Evolutionary conservation across 2,329 filamentous ascomycete species (phyloP).

Genomic region (Diaporthe citriasiana): DNA sequence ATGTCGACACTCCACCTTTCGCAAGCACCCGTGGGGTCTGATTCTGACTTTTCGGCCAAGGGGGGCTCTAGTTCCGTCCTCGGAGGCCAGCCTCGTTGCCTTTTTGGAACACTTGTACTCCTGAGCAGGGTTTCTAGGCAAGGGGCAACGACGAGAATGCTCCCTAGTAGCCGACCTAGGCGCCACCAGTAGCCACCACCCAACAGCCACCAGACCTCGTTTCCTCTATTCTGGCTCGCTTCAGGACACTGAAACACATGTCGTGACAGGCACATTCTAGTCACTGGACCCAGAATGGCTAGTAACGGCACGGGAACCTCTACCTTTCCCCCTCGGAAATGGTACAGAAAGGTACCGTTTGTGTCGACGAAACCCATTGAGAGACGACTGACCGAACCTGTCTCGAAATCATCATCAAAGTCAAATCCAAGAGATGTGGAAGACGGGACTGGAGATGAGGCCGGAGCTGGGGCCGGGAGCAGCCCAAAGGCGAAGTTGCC

Average conservation of each 20-base stretch:
- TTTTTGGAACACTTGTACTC: constrained; percentile 2
- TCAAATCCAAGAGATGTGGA: constrained; percentile 27
- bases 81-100: constrained; percentile 25
- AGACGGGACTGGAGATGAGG: not conserved
- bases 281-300: constrained; percentile 44
- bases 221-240: constrained; percentile 25
- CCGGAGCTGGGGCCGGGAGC: constrained; percentile 28
- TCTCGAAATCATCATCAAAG: not conserved
- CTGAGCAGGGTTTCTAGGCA: constrained; percentile 13
- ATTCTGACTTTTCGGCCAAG: constrained; percentile 12
- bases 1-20: constrained; percentile 22
- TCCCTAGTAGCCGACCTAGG: constrained; percentile 27
- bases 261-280: constrained; percentile 23
- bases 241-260: constrained; percentile 28
- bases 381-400: constrained; percentile 41
- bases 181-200: constrained; percentile 18
- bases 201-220: constrained; percentile 25
- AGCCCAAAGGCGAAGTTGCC: constrained; percentile 40
- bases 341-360: constrained; percentile 51
- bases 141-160: constrained; percentile 14
- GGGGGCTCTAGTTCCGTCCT: constrained; percentile 19
- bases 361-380: constrained; percentile 48
- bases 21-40: constrained; percentile 22
- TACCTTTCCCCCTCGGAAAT: constrained; percentile 49
- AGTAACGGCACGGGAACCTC: constrained; percentile 44